Base-by-base conservation (phyloP, 1,284 basidiomycete species). In the Ceratobasidium sp. region DNA sequence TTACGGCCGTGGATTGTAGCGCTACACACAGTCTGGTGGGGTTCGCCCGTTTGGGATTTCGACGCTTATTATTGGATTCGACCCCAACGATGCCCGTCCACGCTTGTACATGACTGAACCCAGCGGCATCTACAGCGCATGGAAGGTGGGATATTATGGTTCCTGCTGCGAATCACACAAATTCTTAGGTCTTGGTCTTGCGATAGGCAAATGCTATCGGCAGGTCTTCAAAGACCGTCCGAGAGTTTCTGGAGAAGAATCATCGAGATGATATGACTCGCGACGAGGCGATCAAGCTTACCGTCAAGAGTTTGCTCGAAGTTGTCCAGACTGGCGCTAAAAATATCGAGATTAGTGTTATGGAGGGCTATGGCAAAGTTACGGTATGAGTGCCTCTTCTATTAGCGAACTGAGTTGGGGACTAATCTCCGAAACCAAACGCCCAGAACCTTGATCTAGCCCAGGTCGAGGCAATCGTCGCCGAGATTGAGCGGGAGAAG, bases 261-360 rank as follows among this genome's bases (percentile, higher is more conserved):
- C 95, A 98, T 86, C 95, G 92, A 80, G 96, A 98, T 79, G 94
- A 95, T 80, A 88, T 98, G 86, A 88, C 89, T 15, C 89, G 94
- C 78, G 96, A 96, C 52, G 95, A 97, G 77, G 91, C 94, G 66
- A 95, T 99, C 85, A 99, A 99, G 84, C 87, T 99, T 52, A 95
- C 98, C 0, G 90, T 99, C 81, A 99, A 99, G 88, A 95, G 94
- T 83, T 86, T 99, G 81, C 87, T 99, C 34, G 98, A 99, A 83
- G 97, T 99, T 37, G 98, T 99, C 1, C 98, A 99, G 86, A 99
- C 98, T 0, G 98, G 98, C 32, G 98, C 98, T 2, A 99, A 99
- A 89, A 99, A 99, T 84, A 98, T 99, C 80, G 96, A 99, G 83
- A 95, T 99, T 80, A 96, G 93, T 80, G 94, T 98, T 65, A 97